Percentiles rank a stretch among this genome's conserved stretches.
These are phyloP conservation scores for Daldinia concentrica DNA, from an alignment of 495 filamentous ascomycete species.

Conservation along the genomic window DNA sequence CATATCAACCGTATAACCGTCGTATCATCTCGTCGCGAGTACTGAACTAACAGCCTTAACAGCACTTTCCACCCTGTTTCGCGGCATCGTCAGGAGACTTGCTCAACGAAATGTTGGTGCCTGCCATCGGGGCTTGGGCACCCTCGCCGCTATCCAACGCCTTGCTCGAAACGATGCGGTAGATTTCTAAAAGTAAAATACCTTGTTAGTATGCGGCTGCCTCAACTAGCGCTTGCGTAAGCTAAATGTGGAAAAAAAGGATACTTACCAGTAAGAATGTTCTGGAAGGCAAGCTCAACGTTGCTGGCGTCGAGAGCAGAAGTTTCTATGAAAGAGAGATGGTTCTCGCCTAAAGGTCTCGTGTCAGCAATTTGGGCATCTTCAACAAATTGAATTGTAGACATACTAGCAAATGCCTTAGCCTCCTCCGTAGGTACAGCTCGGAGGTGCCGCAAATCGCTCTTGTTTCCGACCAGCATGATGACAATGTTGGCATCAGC, in stretches of 20 bases:
- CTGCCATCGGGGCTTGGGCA: constrained; percentile 75
- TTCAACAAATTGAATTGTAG: constrained; percentile 1
- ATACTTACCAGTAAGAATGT: constrained; percentile 91
- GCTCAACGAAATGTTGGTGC: constrained; percentile 83
- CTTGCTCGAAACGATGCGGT: constrained; percentile 98
- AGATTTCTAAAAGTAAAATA: constrained; percentile 77
- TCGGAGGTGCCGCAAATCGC: constrained; percentile 97
- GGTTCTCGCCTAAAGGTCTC: constrained; percentile 79
- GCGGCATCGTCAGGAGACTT: constrained; percentile 77
- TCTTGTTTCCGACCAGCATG: constrained; percentile 99
- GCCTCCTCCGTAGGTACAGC: constrained; percentile 98
- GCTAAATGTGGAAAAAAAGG: constrained; percentile 9
- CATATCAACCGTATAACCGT: constrained; percentile 55
- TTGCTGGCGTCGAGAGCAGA: constrained; percentile 99
- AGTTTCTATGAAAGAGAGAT: constrained; percentile 98
- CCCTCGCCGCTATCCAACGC: constrained; percentile 86
- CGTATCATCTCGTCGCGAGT: constrained; percentile 41
- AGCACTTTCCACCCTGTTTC: constrained; percentile 86
- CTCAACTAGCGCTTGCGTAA: constrained; percentile 25
- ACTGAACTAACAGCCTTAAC: constrained; percentile 81
- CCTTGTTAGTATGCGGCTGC: constrained; percentile 10
- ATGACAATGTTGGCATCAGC: constrained; percentile 99
- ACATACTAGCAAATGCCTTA: constrained; percentile 95
- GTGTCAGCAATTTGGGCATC: constrained; percentile 37
- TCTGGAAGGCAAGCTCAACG: constrained; percentile 99